Evolutionary conservation across 1,284 basidiomycete species (phyloP), one percentile per base, ranked within the genome.

Genomic region (Puccinia brachypodii): DNA sequence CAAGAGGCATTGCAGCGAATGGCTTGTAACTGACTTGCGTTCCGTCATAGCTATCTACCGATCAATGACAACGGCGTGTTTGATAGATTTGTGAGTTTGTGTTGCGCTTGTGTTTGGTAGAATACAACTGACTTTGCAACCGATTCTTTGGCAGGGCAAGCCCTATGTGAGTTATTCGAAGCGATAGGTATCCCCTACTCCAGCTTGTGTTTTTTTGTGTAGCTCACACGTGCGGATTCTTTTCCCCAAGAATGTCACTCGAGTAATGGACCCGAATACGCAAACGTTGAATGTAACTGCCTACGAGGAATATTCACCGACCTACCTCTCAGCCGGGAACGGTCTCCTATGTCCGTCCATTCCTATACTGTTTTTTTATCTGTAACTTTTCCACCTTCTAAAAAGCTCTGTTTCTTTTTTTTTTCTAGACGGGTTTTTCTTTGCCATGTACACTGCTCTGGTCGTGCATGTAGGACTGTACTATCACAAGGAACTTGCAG

Each of bases 21-120:
- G n/a, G 11, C 40, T 42, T 14, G 7, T 22, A 6, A 6, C 7
- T 58, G 11, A 74, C 7, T 38, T 74, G 3, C 13, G 3, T 36
- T 28, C 31, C 28, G 22, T 50, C 25, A 13, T 31, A 80, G 77
- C 25, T 80, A 80, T 38, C 19, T 80, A 14, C 66, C 66, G 33
- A 80, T 80, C 38, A 80, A 80, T 47, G 56, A 72, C n/a, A 72
- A 80, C 42, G 77, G 68, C 40, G 68, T 80, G 36, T 80, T 60
- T 71, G 77, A 80, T 69, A 25, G 77, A 60, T 80, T 80, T 80
- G 77, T 78, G 16, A 78, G 76, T 78, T 40, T 50, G 22, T 66
- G 19, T 3, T 13, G 9, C 28, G 33, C 19, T 56, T 2, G n/a
- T 47, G n/a, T 28, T 19, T 16, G 38, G 25, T n/a, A n/a, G 9